Percentiles rank a stretch among this genome's conserved stretches.
phyloP scores from a whole-genome alignment of 1,284 basidiomycete species.

The Ganoderma boninense region DNA sequence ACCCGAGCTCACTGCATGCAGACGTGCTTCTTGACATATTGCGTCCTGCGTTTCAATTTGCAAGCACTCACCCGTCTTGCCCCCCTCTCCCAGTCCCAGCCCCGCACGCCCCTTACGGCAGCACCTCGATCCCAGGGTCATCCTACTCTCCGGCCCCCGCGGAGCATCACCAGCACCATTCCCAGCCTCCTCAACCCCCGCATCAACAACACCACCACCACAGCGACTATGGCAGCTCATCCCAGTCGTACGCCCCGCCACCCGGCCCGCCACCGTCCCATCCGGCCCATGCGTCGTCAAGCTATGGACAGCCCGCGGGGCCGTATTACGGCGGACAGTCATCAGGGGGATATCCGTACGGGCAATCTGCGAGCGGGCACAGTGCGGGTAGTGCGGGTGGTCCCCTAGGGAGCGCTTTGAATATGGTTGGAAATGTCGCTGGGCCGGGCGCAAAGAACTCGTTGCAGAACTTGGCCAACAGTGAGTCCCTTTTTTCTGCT shows the following conservation, averaged over 20 bases:
- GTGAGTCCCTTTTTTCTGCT: constrained; percentile 26
- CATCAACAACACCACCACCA: background rate
- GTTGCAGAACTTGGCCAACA: constrained; percentile 35
- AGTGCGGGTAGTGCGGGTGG: constrained; percentile 25
- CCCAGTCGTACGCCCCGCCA: constrained; percentile 13
- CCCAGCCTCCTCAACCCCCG: background rate
- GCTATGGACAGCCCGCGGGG: background rate
- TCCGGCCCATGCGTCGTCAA: constrained; percentile 8
- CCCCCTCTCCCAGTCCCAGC: constrained; percentile 2
- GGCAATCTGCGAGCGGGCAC: background rate
- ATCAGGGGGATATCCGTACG: background rate
- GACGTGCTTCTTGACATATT: background rate
- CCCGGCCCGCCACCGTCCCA: constrained; percentile 23
- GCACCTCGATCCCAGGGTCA: constrained; percentile 18
- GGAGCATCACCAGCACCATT: constrained; percentile 7
- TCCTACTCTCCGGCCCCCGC: constrained; percentile 19
- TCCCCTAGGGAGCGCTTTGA: constrained; percentile 33
- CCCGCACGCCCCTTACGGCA: constrained; percentile 28
- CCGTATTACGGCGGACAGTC: background rate
- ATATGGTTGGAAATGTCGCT: constrained; percentile 30
- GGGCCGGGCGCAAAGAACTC: constrained; percentile 30
- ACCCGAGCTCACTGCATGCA: background rate
- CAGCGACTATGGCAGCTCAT: background rate
- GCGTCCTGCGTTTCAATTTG: background rate
- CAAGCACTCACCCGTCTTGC: constrained; percentile 1